Base-by-base conservation (phyloP, 495 filamentous ascomycete genomes). In the Hypoxylon perforatum region DNA sequence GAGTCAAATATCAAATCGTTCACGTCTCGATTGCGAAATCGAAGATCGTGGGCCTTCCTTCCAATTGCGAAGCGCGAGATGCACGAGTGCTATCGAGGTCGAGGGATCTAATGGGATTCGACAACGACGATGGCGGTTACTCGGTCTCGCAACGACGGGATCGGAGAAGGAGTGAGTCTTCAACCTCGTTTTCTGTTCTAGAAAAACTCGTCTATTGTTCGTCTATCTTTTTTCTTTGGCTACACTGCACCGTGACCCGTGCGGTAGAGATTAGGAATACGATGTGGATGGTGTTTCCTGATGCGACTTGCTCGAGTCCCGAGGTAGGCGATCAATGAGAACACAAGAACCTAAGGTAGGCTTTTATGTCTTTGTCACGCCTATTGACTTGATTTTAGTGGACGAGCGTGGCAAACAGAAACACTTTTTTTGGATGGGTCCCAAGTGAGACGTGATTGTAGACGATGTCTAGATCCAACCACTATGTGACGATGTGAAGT, bases 241-340 rank as follows among this genome's bases (percentile, higher is more conserved):
- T 73, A 73, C 70, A 75, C 66, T 72, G 70, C 72, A 75, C 70
- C 65, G 67, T 63, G 61, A 64, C 58, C 67, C 57, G 70, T 67
- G 69, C 61, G 66, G 67, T 42, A 66, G 61, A 17, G 41, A 72
- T 57, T 57, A 63, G 36, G 44, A 35, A 49, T 42, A 41, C 9
- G 49, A 46, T 28, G 36, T 19, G 17, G 38, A 17, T 17, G 35
- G 12, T 14, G 45, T 19, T 22, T 57, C 36, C 44, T 48, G 48
- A 59, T 59, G 46, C 57, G 61, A 49, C 47, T 28, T 60, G 60
- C 57, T 72, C 67, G 67, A 66, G 53, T 75, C 70, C 63, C 61
- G 51, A 58, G 53, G 47, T 62, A 68, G 63, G 50, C 50, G 52
- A 53, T 47, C 50, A 33, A 72, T 63, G 67, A 67, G 60, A 47